Percentiles rank a stretch among this genome's conserved stretches.
Conservation (phyloP, 306 rosid species). For the Mimosa pudica region DNA sequence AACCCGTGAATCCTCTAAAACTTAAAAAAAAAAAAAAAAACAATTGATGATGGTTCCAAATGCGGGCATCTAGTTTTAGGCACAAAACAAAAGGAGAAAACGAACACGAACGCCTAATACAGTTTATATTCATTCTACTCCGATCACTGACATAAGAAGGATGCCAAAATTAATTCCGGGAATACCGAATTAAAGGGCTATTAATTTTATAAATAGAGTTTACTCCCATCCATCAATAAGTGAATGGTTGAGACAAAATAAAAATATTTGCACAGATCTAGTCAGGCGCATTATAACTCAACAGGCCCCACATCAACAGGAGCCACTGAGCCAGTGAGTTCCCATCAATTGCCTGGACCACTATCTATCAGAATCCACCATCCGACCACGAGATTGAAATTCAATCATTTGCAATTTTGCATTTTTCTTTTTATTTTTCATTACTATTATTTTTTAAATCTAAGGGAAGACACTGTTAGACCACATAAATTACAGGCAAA, state of each 20-base stretch:
- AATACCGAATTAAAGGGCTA: not conserved
- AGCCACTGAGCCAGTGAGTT: not conserved
- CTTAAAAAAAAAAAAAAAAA: not conserved
- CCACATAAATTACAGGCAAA: no score
- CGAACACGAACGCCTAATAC: not conserved
- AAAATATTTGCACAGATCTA: not conserved
- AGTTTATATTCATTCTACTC: not conserved
- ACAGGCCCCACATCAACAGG: constrained; percentile 12
- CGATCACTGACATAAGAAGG: not conserved
- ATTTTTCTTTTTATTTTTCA: not conserved
- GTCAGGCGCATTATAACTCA: not conserved
- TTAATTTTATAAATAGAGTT: not conserved
- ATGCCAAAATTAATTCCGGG: not conserved
- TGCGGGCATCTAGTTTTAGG: not conserved
- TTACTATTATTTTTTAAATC: no score
- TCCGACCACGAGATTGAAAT: not conserved
- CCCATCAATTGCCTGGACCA: not conserved
- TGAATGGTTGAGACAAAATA: not conserved
- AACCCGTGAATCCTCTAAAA: not conserved
- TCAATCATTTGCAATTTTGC: not conserved
- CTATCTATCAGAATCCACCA: no score
- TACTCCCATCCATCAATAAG: no score
- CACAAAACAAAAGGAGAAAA: no score
- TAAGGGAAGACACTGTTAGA: no score
- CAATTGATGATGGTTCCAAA: not conserved